phyloP scores from a whole-genome alignment of 345 rosid genomes.

The Ceriops decandra region DNA sequence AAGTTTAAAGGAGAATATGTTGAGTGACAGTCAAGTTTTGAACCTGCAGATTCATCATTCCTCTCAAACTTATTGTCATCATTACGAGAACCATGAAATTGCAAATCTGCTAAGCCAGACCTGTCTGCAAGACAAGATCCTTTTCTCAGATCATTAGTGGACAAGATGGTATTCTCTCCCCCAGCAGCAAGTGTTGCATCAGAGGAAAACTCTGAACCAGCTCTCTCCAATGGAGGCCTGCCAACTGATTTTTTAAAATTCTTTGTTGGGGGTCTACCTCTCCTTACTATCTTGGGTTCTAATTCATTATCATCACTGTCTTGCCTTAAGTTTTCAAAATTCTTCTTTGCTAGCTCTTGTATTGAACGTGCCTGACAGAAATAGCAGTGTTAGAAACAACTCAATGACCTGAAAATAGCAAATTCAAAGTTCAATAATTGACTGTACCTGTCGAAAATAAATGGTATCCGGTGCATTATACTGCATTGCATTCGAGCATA shows the following conservation, averaged over 20 bases:
- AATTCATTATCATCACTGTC: constrained; percentile 28
- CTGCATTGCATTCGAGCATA: constrained; percentile 31
- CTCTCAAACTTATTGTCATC: constrained; percentile 41
- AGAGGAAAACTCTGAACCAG: constrained; percentile 22
- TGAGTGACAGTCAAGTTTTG: neutral
- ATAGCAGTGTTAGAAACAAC: neutral
- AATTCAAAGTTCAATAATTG: neutral
- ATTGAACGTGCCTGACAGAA: constrained; percentile 23
- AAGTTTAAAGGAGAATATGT: neutral
- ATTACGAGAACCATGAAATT: constrained; percentile 32
- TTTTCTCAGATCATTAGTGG: constrained; percentile 16
- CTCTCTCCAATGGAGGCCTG: constrained; percentile 18
- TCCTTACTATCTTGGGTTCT: constrained; percentile 23
- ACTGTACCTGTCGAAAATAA: constrained; percentile 27
- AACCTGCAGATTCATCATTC: constrained; percentile 22
- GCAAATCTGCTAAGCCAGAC: constrained; percentile 32
- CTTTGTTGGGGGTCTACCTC: constrained; percentile 33
- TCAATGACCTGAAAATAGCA: neutral
- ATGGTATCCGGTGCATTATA: constrained; percentile 34
- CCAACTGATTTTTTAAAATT: constrained; percentile 18
- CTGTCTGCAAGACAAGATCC: constrained; percentile 23
- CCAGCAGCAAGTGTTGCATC: constrained; percentile 20
- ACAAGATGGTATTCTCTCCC: constrained; percentile 8
- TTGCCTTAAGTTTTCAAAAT: constrained; percentile 28
- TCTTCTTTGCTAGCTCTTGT: constrained; percentile 30